These are phyloP conservation scores for Lepiota brunneoincarnata DNA, from an alignment of 768 basidiomycete species.

Conservation along the genomic window DNA sequence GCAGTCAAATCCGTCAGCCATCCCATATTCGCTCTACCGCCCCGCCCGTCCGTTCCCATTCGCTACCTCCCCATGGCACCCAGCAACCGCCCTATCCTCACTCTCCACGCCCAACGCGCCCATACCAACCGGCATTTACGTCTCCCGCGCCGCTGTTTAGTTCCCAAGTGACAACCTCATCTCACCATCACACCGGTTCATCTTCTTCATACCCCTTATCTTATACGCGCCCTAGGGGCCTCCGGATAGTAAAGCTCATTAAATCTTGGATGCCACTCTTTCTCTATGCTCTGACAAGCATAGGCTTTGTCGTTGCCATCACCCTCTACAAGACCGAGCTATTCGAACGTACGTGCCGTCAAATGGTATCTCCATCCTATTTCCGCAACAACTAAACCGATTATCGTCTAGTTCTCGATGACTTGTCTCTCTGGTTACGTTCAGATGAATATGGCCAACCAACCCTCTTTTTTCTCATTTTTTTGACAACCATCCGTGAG, in stretches of 20 bases:
- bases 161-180: not conserved
- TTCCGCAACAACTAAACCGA: not conserved
- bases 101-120: not conserved
- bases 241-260: conserved; percentile 57
- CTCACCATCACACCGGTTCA: not conserved
- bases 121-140: conserved; percentile 11
- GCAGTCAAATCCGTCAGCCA: not conserved
- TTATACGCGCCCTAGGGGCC: conserved; percentile 34
- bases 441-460: conserved; percentile 73
- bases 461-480: conserved; percentile 79
- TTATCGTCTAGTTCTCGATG: conserved; percentile 63
- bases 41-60: not conserved
- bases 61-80: conserved; percentile 2
- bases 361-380: conserved; percentile 9
- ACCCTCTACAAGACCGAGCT: conserved; percentile 81
- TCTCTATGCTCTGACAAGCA: conserved; percentile 71
- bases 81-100: conserved; percentile 5
- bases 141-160: conserved; percentile 1
- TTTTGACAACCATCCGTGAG: conserved; percentile 86
- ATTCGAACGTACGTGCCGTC: conserved; percentile 63
- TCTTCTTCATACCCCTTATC: conserved; percentile 9
- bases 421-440: conserved; percentile 75
- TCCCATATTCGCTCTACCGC: not conserved
- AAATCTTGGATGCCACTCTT: conserved; percentile 78
- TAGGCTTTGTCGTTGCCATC: conserved; percentile 78